Conservation (phyloP, 2,329 filamentous ascomycete species). For the Fusarium nygamai region DNA sequence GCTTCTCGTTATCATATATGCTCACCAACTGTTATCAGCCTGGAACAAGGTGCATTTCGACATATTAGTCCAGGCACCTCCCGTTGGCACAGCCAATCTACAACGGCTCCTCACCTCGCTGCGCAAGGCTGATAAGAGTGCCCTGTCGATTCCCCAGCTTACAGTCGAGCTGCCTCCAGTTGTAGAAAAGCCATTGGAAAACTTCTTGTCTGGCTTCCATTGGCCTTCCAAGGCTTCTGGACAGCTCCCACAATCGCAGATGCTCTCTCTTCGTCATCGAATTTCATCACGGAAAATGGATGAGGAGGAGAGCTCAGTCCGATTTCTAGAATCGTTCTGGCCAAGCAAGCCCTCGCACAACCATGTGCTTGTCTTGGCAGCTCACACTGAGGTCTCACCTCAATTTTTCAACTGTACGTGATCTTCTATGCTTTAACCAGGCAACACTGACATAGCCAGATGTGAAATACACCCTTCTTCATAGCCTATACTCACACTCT, state of each 20-base stretch:
- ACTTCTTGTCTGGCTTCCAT: constrained; percentile 69
- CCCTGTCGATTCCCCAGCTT: constrained; percentile 74
- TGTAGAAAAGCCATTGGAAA: constrained; percentile 71
- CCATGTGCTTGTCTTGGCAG: constrained; percentile 88
- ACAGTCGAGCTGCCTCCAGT: constrained; percentile 84
- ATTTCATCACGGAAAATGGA: constrained; percentile 69
- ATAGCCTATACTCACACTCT: constrained; percentile 76
- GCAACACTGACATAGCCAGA: constrained; percentile 54
- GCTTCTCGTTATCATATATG: constrained; percentile 22
- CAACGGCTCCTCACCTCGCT: constrained; percentile 82
- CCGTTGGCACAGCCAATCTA: constrained; percentile 76
- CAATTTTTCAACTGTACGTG: constrained; percentile 81
- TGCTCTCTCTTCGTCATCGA: constrained; percentile 78
- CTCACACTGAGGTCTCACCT: constrained; percentile 81
- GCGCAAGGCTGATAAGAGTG: constrained; percentile 77
- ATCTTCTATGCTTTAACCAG: not conserved
- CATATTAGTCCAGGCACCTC: constrained; percentile 81
- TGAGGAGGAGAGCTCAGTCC: constrained; percentile 76
- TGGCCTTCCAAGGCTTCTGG: constrained; percentile 68
- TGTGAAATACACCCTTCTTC: constrained; percentile 79
- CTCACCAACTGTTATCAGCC: constrained; percentile 54
- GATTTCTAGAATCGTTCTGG: constrained; percentile 89
- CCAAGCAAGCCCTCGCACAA: constrained; percentile 68
- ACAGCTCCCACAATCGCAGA: constrained; percentile 56
- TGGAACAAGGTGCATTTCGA: constrained; percentile 86